Base-by-base conservation (phyloP, 768 basidiomycete species). In the Tulasnella sp. region DNA sequence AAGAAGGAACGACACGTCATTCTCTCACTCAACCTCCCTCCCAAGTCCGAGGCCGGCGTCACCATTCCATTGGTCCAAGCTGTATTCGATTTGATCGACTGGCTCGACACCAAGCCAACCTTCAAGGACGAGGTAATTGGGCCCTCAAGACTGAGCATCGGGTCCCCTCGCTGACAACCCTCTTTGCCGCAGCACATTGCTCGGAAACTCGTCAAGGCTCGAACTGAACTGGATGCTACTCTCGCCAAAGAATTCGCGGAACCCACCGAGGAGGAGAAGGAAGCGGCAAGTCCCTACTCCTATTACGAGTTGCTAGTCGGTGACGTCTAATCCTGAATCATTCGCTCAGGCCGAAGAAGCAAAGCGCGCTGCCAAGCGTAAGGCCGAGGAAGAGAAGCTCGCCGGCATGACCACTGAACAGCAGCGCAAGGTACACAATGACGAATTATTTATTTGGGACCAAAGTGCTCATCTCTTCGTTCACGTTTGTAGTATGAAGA, bases 1-100 rank as follows among this genome's bases (percentile, higher is more conserved):
- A n/a, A n/a, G n/a, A n/a, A n/a, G n/a, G n/a, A n/a, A n/a, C n/a
- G n/a, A n/a, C n/a, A n/a, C n/a, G n/a, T n/a, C n/a, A n/a, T n/a
- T n/a, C n/a, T n/a, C n/a, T n/a, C n/a, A n/a, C n/a, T n/a, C n/a
- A n/a, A n/a, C n/a, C n/a, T n/a, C n/a, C n/a, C n/a, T n/a, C n/a
- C n/a, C n/a, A n/a, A n/a, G n/a, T n/a, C n/a, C n/a, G n/a, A n/a
- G n/a, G n/a, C n/a, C n/a, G n/a, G n/a, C n/a, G n/a, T n/a, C n/a
- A n/a, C n/a, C n/a, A n/a, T 88, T 21, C 88, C 88, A 19, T 87
- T 97, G 81, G 87, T 97, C 77, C 84, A 90, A 42, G 90, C 91
- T 42, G 83, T 89, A n/a, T 93, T 97, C 86, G 87, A 90, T 56
- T 88, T 97, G 80, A 88, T 95, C 81, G 96, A 98, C 84, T 84